Evolutionary conservation across 2,329 filamentous ascomycete genomes (phyloP).

Genomic region (Didymella arachidicola): DNA sequence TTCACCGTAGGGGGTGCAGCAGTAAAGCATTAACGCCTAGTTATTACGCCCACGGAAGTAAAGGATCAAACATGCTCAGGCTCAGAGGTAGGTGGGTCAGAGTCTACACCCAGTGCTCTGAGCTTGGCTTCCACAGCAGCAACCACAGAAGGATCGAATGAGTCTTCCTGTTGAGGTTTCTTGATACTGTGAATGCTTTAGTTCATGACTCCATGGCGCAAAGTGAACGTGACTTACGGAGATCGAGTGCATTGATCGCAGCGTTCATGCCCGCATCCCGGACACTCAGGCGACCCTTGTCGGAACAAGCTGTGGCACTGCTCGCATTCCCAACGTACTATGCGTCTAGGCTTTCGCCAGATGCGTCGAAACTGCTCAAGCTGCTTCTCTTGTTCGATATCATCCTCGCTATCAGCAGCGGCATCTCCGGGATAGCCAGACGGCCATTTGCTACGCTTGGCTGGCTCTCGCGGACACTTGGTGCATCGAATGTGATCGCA

Average conservation of each 20-base stretch:
- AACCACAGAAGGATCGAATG: conserved; percentile 68
- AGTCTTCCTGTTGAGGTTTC: conserved; percentile 63
- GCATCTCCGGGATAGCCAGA: conserved; percentile 74
- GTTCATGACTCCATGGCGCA: neutral
- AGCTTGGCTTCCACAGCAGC: conserved; percentile 66
- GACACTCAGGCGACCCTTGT: conserved; percentile 63
- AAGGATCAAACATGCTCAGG: conserved; percentile 24
- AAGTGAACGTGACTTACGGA: conserved; percentile 48
- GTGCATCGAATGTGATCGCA: conserved; percentile 80
- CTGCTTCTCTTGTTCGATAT: conserved; percentile 35
- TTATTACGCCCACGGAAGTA: neutral
- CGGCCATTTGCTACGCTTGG: conserved; percentile 73
- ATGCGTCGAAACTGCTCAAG: conserved; percentile 46
- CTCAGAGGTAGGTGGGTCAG: conserved; percentile 31
- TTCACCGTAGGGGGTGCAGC: neutral
- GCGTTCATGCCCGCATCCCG: conserved; percentile 67
- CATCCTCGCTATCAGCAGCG: conserved; percentile 45
- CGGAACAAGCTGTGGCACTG: conserved; percentile 68
- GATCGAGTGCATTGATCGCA: conserved; percentile 66
- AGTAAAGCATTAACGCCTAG: conserved; percentile 4
- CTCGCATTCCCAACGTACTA: conserved; percentile 64
- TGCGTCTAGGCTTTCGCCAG: conserved; percentile 55
- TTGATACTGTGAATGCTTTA: conserved; percentile 55
- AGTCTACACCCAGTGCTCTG: conserved; percentile 39
- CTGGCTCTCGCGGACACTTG: conserved; percentile 80